Conservation (phyloP, 176 grass and related monocot species). For the Oryza glaberrima region DNA sequence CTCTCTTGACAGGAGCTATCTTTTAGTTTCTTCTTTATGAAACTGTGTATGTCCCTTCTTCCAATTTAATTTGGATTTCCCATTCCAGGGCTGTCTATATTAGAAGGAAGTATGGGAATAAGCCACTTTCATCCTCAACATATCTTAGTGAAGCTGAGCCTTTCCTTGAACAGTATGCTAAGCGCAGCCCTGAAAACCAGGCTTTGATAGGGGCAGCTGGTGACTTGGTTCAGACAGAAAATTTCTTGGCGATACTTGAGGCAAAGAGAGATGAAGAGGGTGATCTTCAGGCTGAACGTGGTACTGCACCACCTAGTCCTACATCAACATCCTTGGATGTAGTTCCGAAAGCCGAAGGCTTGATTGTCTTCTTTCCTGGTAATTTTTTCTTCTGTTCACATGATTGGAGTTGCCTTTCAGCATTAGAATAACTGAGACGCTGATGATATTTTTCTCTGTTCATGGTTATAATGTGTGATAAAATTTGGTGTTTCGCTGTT, state of each 20-base stretch:
- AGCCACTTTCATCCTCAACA: slow-evolving; percentile 71
- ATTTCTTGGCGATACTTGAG: slow-evolving; percentile 82
- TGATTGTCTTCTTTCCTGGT: slow-evolving; percentile 98
- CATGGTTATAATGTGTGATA: slow-evolving; percentile 1
- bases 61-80: slow-evolving; percentile 26
- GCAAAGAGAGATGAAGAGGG: slow-evolving; percentile 88
- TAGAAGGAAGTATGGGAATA: slow-evolving; percentile 77
- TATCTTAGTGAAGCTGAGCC: slow-evolving; percentile 94
- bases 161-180: slow-evolving; percentile 95
- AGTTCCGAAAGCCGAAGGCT: slow-evolving; percentile 80
- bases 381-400: slow-evolving; percentile 36
- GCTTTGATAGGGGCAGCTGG: slow-evolving; percentile 87
- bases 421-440: slow-evolving; percentile 1
- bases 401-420: slow-evolving; percentile 11
- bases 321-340: slow-evolving; percentile 47
- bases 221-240: slow-evolving; percentile 81
- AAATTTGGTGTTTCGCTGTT: slow-evolving; percentile 1
- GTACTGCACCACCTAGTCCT: slow-evolving; percentile 56
- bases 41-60: neutral
- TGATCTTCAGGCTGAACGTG: slow-evolving; percentile 64
- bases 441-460: slow-evolving; percentile 21
- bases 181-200: slow-evolving; percentile 76
- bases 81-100: slow-evolving; percentile 79
- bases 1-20: slow-evolving; percentile 12
- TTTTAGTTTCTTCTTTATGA: slow-evolving; percentile 20